A percentile compares a stretch with the other conserved stretches of the same genome.
Evolutionary conservation across 352 stramenopile genomes (phyloP).

Genomic region (Pythium myriotylum): DNA sequence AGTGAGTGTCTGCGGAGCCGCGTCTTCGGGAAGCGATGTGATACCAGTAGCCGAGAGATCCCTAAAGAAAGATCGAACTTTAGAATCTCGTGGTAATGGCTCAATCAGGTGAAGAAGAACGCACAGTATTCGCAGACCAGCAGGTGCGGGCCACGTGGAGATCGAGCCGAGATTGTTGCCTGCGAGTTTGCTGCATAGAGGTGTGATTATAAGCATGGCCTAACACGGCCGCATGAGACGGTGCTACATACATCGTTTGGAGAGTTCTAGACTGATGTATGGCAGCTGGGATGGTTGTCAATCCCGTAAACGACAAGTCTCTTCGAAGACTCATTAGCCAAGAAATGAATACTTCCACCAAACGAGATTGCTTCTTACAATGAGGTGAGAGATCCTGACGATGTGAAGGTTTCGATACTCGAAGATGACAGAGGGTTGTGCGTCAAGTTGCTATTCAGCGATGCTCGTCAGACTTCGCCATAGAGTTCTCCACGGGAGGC

Average conservation of each 20-base stretch:
- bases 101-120: not conserved
- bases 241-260: slow-evolving; percentile 1
- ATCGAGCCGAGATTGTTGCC: not conserved
- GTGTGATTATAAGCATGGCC: not conserved
- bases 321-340: not conserved
- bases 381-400: not conserved
- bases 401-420: slow-evolving; percentile 3
- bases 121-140: slow-evolving; percentile 1
- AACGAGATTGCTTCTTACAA: not conserved
- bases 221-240: not conserved
- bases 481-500: too few relatives aligned
- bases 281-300: slow-evolving; percentile 1
- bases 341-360: not conserved
- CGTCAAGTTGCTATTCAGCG: not conserved
- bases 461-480: not conserved
- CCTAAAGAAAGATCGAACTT: not conserved
- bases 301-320: slow-evolving; percentile 2
- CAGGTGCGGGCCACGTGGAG: not conserved
- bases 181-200: not conserved
- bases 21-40: not conserved
- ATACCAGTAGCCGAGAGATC: not conserved
- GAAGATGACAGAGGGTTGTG: not conserved
- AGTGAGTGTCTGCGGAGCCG: not conserved
- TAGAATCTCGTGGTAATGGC: not conserved
- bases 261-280: not conserved